Evolutionary conservation across 2,329 filamentous ascomycete genomes (phyloP).

Genomic region (Fusarium staphyleae): DNA sequence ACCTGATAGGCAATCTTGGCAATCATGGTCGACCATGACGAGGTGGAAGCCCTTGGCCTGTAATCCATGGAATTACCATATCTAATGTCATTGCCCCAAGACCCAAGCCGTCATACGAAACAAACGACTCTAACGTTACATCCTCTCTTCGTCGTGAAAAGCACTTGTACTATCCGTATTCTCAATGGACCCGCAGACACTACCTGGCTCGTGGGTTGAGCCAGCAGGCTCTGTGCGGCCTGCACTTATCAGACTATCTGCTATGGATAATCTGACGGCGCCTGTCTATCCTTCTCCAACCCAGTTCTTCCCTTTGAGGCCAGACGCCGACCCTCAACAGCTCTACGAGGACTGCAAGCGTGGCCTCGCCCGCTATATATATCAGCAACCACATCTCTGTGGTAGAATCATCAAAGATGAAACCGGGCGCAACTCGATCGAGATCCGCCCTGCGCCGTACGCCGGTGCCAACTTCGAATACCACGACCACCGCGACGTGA

Average conservation of each 20-base stretch:
- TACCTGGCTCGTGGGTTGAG: conserved; percentile 9
- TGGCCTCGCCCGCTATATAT: conserved; percentile 7
- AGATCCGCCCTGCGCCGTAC: background rate
- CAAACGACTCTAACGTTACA: too few relatives aligned
- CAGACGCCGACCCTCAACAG: background rate
- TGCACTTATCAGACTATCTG: conserved; percentile 1
- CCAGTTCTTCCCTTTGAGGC: conserved; percentile 10
- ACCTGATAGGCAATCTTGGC: too few relatives aligned
- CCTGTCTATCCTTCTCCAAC: conserved; percentile 14
- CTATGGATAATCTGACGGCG: conserved; percentile 14
- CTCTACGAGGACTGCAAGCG: conserved; percentile 15
- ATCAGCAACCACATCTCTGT: conserved; percentile 12
- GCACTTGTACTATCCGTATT: too few relatives aligned
- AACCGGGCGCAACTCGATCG: conserved; percentile 6
- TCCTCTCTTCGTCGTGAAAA: too few relatives aligned
- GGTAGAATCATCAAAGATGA: conserved; percentile 10
- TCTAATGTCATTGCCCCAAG: too few relatives aligned
- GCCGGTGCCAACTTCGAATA: conserved; percentile 7
- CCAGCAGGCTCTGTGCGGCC: background rate
- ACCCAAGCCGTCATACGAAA: too few relatives aligned
- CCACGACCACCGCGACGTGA: background rate
- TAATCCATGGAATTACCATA: too few relatives aligned
- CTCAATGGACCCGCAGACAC: background rate
- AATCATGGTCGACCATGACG: too few relatives aligned
- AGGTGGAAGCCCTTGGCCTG: too few relatives aligned